A percentile compares a stretch with the other conserved stretches of the same genome.
phyloP scores from a whole-genome alignment of 306 rosid species.

The Arachis hypogaea region DNA sequence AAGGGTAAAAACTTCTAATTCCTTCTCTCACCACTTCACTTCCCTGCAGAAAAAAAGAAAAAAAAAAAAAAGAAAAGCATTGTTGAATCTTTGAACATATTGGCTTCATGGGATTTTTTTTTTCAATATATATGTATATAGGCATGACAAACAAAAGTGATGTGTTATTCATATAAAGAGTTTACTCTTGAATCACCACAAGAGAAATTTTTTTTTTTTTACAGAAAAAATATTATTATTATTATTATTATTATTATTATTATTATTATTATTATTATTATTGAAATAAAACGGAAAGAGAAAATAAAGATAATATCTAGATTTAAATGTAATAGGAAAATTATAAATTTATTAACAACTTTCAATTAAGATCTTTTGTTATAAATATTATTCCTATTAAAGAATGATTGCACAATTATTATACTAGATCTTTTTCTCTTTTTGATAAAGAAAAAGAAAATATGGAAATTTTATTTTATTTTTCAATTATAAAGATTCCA shows the following conservation, averaged over 20 bases:
- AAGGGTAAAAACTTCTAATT: constrained; percentile 59
- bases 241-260: too few relatives aligned
- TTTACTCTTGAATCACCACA: too few relatives aligned
- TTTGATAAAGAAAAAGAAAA: background rate
- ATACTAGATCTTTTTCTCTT: constrained; percentile 4
- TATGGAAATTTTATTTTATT: background rate
- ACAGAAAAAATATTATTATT: too few relatives aligned
- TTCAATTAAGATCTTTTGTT: background rate
- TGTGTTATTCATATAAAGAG: too few relatives aligned
- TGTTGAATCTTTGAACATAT: constrained; percentile 2
- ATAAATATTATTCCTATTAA: background rate
- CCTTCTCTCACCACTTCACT: background rate
- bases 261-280: background rate
- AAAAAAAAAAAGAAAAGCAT: background rate
- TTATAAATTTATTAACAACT: constrained; percentile 2
- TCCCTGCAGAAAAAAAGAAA: too few relatives aligned
- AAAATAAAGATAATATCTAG: background rate
- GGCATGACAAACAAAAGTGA: too few relatives aligned
- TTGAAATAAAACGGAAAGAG: background rate
- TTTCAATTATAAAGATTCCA: too few relatives aligned
- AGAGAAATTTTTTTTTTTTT: too few relatives aligned
- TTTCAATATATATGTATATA: too few relatives aligned
- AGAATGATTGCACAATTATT: background rate
- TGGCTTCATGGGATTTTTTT: too few relatives aligned
- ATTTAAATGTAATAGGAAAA: background rate